phyloP scores from a whole-genome alignment of 2,329 filamentous ascomycete genomes.

The Exophiala sp. region DNA sequence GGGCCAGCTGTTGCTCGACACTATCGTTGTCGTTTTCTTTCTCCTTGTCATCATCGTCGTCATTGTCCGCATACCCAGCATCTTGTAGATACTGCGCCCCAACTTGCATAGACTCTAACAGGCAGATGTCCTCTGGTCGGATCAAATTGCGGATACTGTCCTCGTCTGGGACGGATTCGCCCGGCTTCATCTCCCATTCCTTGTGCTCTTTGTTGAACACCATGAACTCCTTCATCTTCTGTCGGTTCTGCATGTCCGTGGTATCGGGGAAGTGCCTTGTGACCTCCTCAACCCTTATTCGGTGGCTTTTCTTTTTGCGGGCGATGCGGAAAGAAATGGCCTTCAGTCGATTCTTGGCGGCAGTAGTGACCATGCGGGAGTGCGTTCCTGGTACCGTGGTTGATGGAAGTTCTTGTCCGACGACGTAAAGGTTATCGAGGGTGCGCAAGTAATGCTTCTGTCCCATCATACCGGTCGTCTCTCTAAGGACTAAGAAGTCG shows the following conservation, averaged over 20 bases:
- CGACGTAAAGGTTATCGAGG: constrained; percentile 83
- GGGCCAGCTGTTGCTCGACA: constrained; percentile 81
- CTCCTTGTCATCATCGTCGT: constrained; percentile 54
- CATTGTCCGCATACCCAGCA: constrained; percentile 69
- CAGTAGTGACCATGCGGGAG: constrained; percentile 89
- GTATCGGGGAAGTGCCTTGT: constrained; percentile 89
- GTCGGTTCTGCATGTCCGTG: constrained; percentile 89
- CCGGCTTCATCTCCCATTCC: constrained; percentile 72
- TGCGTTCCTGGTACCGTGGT: constrained; percentile 90
- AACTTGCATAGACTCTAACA: constrained; percentile 94
- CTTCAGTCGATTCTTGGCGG: constrained; percentile 93
- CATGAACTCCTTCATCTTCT: constrained; percentile 96
- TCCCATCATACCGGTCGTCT: constrained; percentile 70
- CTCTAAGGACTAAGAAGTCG: constrained; percentile 83
- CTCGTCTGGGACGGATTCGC: constrained; percentile 72
- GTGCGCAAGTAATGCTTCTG: constrained; percentile 77
- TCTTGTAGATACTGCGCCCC: constrained; percentile 86
- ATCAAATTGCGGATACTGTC: constrained; percentile 78
- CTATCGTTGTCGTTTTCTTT: constrained; percentile 66
- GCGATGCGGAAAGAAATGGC: constrained; percentile 92
- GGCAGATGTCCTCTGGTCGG: constrained; percentile 88
- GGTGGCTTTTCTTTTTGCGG: constrained; percentile 63
- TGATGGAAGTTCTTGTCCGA: constrained; percentile 87
- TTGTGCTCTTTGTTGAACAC: constrained; percentile 81
- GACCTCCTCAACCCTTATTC: constrained; percentile 72